Percentiles rank a stretch among this genome's conserved stretches.
Conservation (phyloP, 345 rosid species). For the Gossypium stocksii region DNA sequence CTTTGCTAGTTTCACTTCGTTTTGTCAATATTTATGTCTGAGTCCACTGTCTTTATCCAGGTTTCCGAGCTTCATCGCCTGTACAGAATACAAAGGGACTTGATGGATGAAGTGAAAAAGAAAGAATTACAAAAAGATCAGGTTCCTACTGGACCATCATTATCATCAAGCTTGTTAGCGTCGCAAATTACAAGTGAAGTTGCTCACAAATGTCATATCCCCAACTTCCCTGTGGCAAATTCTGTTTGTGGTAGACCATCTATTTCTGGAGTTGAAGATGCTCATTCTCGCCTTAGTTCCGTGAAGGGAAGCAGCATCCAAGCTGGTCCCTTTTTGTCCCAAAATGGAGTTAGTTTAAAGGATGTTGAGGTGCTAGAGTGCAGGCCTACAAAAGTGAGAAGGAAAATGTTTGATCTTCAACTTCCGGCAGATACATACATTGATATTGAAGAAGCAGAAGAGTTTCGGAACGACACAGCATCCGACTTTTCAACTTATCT, state of each 20-base stretch:
- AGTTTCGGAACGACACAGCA: constrained; percentile 28
- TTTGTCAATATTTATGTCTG: constrained; percentile 16
- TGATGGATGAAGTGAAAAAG: constrained; percentile 63
- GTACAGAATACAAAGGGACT: constrained; percentile 54
- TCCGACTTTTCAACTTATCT: constrained; percentile 40
- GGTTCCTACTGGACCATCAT: constrained; percentile 40
- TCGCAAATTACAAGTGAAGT: constrained; percentile 53
- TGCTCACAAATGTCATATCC: constrained; percentile 63
- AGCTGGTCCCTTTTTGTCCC: constrained; percentile 47
- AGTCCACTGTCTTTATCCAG: constrained; percentile 29
- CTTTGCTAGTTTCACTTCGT: constrained; percentile 27
- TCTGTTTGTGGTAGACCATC: constrained; percentile 50
- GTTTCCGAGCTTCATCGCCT: constrained; percentile 68
- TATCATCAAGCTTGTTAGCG: constrained; percentile 52
- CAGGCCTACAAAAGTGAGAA: constrained; percentile 70
- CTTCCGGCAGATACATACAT: constrained; percentile 77
- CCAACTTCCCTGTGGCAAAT: constrained; percentile 51
- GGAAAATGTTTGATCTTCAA: constrained; percentile 77
- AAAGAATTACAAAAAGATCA: constrained; percentile 40
- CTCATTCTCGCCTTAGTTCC: constrained; percentile 52
- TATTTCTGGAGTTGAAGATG: constrained; percentile 39
- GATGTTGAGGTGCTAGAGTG: constrained; percentile 51
- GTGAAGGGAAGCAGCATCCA: constrained; percentile 44
- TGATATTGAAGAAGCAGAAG: constrained; percentile 47
- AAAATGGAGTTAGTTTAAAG: constrained; percentile 51